Base-by-base conservation (phyloP, 2,329 filamentous ascomycete genomes). In the Davidsoniella neocaledoniae region DNA sequence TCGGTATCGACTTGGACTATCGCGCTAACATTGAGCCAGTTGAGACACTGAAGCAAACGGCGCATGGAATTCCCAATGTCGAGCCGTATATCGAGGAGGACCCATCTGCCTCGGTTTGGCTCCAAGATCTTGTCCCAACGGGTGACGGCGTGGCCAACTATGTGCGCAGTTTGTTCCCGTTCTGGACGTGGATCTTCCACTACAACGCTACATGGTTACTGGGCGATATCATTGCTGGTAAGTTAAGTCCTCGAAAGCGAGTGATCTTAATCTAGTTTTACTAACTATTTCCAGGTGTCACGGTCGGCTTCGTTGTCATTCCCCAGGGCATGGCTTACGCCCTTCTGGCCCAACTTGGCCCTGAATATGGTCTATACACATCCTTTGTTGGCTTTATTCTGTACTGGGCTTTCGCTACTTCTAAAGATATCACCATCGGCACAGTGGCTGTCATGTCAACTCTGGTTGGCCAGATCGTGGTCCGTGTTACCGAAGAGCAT, bases 401-500 rank as follows among this genome's bases (percentile, higher is more conserved):
- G 54, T 98, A 98, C 66, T 96, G 90, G 90, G 83, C 95, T 61
- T 96, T 96, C 60, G 91, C 88, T 33, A 98, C 91, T 0, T 95
- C 90, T 12, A 98, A 96, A 62, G 90, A 98, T 64, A 96, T 98
- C 60, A 95, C 90, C 8, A 96, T 96, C 51, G 90, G 90, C 14
- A 83, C 70, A 10, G 70, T 72, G 16, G 69, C 69, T 19, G 69
- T 73, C 57, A 71, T 73, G 69, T 73, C 70, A 17, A 68, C 69
- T 43, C 64, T 73, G 21, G 71, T 71, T 2, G 71, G 71, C 17
- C 67, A 69, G 55, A 66, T 73, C 40, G 66, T 73, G 12, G 58
- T 62, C 33, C 60, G 60, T 41, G 66, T 66, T 53, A 61, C 58
- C 7, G 62, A 63, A 4, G 56, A 54, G 10, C 59, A 66, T 41